A percentile compares a stretch with the other conserved stretches of the same genome.
These are phyloP conservation scores for Annulohypoxylon nitens DNA, from an alignment of 495 filamentous ascomycete genomes.

Conservation along the genomic window DNA sequence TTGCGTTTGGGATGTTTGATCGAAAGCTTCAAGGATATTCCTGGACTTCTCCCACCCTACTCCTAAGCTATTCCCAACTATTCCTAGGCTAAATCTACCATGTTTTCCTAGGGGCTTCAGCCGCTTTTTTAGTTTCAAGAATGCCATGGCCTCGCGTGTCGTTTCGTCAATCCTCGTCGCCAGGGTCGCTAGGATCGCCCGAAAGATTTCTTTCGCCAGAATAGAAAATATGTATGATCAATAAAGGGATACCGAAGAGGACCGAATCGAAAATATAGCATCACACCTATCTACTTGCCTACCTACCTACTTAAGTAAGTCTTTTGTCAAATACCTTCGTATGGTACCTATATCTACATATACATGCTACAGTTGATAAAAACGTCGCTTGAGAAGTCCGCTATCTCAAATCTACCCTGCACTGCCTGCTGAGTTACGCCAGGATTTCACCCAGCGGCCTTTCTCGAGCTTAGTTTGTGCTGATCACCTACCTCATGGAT, in stretches of 20 bases:
- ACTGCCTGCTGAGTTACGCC: slow-evolving; percentile 5
- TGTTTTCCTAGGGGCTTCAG: slow-evolving; percentile 18
- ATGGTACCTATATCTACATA: not conserved
- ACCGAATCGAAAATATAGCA: not conserved
- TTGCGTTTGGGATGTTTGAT: not conserved
- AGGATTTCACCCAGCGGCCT: slow-evolving; percentile 18
- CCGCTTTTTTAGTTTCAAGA: slow-evolving; percentile 25
- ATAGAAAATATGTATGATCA: slow-evolving; percentile 10
- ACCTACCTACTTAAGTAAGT: not conserved
- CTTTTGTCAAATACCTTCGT: not conserved
- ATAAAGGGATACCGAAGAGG: not conserved
- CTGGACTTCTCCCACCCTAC: not conserved
- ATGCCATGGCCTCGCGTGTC: slow-evolving; percentile 21
- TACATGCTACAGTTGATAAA: slow-evolving; percentile 1
- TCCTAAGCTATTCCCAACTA: not conserved
- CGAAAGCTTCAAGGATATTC: slow-evolving; percentile 2
- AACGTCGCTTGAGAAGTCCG: slow-evolving; percentile 12
- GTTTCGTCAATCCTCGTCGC: slow-evolving; percentile 11
- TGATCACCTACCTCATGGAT: slow-evolving; percentile 31
- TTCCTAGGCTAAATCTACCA: slow-evolving; percentile 14
- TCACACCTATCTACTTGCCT: not conserved
- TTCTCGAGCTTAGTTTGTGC: slow-evolving; percentile 18
- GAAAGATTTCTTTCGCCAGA: not conserved
- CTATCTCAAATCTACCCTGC: slow-evolving; percentile 20
- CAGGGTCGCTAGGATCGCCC: not conserved